Evolutionary conservation across 1,139 yeast genomes (phyloP).

Genomic region (Pichia norvegensis): DNA sequence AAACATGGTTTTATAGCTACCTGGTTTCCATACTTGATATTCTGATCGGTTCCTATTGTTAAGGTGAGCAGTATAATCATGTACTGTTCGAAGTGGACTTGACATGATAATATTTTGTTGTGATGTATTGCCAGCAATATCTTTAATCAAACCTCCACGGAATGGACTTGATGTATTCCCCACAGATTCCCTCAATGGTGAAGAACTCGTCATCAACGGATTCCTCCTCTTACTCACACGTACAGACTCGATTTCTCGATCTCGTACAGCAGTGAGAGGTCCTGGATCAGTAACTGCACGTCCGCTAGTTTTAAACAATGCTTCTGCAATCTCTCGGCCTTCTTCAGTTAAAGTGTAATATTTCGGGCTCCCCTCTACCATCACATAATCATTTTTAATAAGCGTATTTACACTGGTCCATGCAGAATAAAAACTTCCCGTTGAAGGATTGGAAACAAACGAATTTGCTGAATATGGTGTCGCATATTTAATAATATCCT

Average conservation of each 20-base stretch:
- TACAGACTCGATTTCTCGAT: not conserved
- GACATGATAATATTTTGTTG: not conserved
- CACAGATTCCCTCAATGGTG: not conserved
- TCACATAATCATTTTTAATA: conserved; percentile 54
- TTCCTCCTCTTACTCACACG: not conserved
- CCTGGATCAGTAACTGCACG: conserved; percentile 10
- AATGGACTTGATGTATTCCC: conserved; percentile 7
- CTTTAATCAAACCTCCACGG: conserved; percentile 3
- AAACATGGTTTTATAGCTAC: conserved; percentile 50
- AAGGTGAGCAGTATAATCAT: not conserved
- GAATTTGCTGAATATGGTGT: conserved; percentile 57
- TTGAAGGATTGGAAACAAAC: conserved; percentile 54
- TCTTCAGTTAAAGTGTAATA: conserved; percentile 62
- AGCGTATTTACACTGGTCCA: conserved; percentile 71
- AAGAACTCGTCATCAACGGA: conserved; percentile 11
- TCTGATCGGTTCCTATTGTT: conserved; percentile 3
- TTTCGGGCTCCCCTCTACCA: conserved; percentile 50
- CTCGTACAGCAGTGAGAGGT: not conserved
- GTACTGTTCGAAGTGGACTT: conserved; percentile 1
- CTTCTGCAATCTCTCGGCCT: conserved; percentile 58
- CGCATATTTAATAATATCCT: conserved; percentile 51
- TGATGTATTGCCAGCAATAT: not conserved
- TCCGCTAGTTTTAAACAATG: conserved; percentile 41
- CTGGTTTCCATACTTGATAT: conserved; percentile 44
- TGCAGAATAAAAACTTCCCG: conserved; percentile 63